Base-by-base conservation (phyloP, 768 basidiomycete genomes). In the Termitomyces sp. region DNA sequence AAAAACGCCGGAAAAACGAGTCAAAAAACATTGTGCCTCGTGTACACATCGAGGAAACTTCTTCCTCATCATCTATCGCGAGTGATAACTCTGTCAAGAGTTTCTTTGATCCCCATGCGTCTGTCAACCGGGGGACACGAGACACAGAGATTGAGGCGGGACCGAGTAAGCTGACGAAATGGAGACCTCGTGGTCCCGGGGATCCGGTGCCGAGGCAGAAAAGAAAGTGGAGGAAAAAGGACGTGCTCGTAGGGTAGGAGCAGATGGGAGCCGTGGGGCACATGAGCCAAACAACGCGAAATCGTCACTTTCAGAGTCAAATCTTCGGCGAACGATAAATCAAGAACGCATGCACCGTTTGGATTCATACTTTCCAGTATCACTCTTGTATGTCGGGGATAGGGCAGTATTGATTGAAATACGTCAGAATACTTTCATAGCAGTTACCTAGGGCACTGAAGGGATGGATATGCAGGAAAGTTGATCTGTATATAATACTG, bases 61-160 rank as follows among this genome's bases (percentile, higher is more conserved):
- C 60, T 2, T 47, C 48, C 11, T 47, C 20, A 2, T 56, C 60
- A 31, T 60, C 60, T 7, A 20, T 60, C 11, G 59, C 42, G 11
- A 56, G 53, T 2, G 47, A 60, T 4, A 57, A 8, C 2, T 46
- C 56, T 1, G 11, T 48, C 25, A 20, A 6, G 34, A 48, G 53
- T 32, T 40, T 40, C 9, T 45, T 59, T 7, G 57, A 59, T 51
- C 57, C 57, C 4, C 57, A 59, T 9, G 57, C 57, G 29, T 59
- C 48, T 32, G 45, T 45, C 10, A 56, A 52, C 31, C 40, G 5
- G n/a, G 42, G 40, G 0, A 7, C 31, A 5, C 29, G 11, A 11
- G 46, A 46, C 12, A 3, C 36, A 2, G 15, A 46, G 43, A 36
- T 15, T 17, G 42, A 45, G 31, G 31, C 31, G 15, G 55, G 7